Evolutionary conservation across 2,329 filamentous ascomycete genomes (phyloP), one percentile per base, ranked within the genome.

Genomic region (Arthrocladium fulminans): DNA sequence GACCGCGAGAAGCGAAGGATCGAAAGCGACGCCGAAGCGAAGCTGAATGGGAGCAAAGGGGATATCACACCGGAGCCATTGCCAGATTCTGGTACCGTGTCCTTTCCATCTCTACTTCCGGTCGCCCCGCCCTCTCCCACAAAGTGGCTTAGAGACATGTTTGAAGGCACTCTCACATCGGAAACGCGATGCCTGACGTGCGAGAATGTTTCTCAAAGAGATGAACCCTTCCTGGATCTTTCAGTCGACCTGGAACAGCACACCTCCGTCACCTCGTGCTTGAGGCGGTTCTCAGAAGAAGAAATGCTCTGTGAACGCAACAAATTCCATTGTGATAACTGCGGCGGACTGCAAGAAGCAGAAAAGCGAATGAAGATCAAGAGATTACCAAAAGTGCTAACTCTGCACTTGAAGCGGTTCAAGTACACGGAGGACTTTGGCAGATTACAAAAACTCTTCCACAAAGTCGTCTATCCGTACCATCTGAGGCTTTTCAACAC

Each of bases 301-400:
- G 92, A 98, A 67, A 96, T 97, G 88, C 76, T 98, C 50, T 97
- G 92, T 63, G 92, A 98, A 69, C 79, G 89, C 52, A 97, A 98
- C 72, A 98, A 98, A 64, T 98, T 98, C 57, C 90, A 98, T 63
- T 98, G 92, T 68, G 92, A 98, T 64, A 89, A 89, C 59, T 98
- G 92, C 59, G 92, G 92, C 46, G 92, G 92, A 2, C 72, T 98
- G 48, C 92, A 98, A 67, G 92, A 98, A 68, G 92, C 92, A 0
- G 92, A 98, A 67, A 98, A 97, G 73, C 80, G 92, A 55, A 98
- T 98, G 92, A 98, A 97, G 73, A 90, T 98, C 59, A 97, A 98
- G 72, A 80, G 86, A 46, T 70, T 97, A 61, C 92, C 92, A 3
- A 88, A 87, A 61, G 88, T 98, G 51, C 69, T 98, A 54, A 89